Evolutionary conservation across 169 alveolate genomes (phyloP), one percentile per base, ranked within the genome.

Genomic region (Plasmodium cynomolgi): DNA sequence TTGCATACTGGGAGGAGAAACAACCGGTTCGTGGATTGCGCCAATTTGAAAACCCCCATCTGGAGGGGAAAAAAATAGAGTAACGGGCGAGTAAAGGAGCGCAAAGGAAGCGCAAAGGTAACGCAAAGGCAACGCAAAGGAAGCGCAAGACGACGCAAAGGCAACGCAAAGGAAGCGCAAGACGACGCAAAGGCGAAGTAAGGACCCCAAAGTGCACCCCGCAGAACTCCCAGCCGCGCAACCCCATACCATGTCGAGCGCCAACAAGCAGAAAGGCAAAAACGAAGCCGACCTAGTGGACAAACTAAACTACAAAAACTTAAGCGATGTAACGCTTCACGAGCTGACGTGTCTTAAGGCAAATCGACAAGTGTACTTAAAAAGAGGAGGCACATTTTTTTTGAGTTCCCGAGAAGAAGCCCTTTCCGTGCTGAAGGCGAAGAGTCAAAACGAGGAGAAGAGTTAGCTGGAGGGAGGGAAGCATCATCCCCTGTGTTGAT

Each of bases 281-380:
- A 71, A 47, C 75, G 93, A 85, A 47, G 72, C 31, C 33, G 93
- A 85, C 44, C 31, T 85, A 75, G 68, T 50, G 37, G 80, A 74
- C 23, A 85, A 85, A 26, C 85, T 85, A n/a, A 85, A 85, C 58
- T 85, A 85, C 84, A 85, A 85, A 54, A 85, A 85, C 41, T 50
- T 85, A n/a, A 85, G 80, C 58, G 93, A 85, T 85, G 93, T 85
- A 54, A 85, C 50, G 56, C 41, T 85, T 75, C 93, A 85, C 39
- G 93, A 85, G 62, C 41, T 85, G 68, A 85, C 54, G 56, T 75
- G 85, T 50, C 58, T 85, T 75, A 85, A 85, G 50, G 29, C 58
- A 41, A 85, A 85, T 39, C 41, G 93, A 75, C 84, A 34, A 50
- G 84, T 85, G 26, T 85, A 85, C 80, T 17, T 85, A 54, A 85